Evolutionary conservation across 2,329 filamentous ascomycete species (phyloP), one percentile per base, ranked within the genome.

Genomic region (Rhynchosporium agropyri): DNA sequence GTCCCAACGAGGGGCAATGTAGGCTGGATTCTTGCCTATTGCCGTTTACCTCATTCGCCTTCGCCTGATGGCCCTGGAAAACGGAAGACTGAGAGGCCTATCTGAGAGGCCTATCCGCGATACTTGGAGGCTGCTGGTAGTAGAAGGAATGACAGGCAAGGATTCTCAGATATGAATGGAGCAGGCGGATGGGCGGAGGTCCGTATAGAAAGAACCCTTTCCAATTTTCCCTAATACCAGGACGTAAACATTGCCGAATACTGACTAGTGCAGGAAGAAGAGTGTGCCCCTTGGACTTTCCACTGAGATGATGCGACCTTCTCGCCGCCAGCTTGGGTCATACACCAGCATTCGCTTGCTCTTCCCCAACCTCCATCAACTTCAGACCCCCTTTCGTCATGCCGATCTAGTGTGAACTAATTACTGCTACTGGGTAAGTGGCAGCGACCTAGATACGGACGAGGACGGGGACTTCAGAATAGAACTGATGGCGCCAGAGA

Each of bases 401-500:
- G 20, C 56, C 56, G 38, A 29, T 28, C 57, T 57, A 57, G 54
- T 46, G 29, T 26, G 38, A 33, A 46, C 40, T 46, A 57, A 46
- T 20, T n/a, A 38, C 54, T 57, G 38, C n/a, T 15, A 42, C 13
- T 54, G 36, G 51, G 51, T 54, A 54, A 54, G 51, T 42, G 33
- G 51, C 33, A 54, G 51, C 51, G 51, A 54, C 33, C 29, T 51
- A 60, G 46, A 68, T 66, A 65, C 63, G 63, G 65, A 65, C 63
- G 33, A 10, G 33, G 33, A 36, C 6, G 33, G 33, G 33, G 49
- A 67, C 60, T 65, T 69, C 66, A 66, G 61, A 70, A 68, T 69
- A 68, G 66, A 68, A 69, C 65, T 55, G 56, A 67, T 69, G 65
- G 65, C 65, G 69, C 65, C 68, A 68, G 69, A 62, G 58, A 49